phyloP scores from a whole-genome alignment of 306 rosid species.

The Glycine tomentella region DNA sequence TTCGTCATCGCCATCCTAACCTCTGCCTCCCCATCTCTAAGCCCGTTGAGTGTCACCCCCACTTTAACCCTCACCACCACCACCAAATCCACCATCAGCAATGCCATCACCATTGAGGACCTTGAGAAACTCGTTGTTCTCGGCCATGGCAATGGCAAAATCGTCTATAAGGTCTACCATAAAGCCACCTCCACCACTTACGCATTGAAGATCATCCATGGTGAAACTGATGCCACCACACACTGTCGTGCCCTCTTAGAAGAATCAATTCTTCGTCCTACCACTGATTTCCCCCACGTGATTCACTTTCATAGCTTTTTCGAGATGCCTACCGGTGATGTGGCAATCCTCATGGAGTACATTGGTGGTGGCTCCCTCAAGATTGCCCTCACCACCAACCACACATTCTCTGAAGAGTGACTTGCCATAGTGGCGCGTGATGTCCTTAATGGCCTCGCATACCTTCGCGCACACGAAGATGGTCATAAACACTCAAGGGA shows the following conservation, averaged over 20 bases:
- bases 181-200: constrained; percentile 50
- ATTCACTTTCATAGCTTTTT: constrained; percentile 57
- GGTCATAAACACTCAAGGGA: constrained; percentile 57
- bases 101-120: constrained; percentile 48
- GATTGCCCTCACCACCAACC: not conserved
- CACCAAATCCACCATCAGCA: not conserved
- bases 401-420: constrained; percentile 57
- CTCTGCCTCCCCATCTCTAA: constrained; percentile 54
- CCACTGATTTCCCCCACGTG: constrained; percentile 59
- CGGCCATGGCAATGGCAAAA: constrained; percentile 76
- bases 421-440: constrained; percentile 61
- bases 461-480: constrained; percentile 78
- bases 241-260: constrained; percentile 56
- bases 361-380: constrained; percentile 67
- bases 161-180: constrained; percentile 72
- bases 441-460: constrained; percentile 66
- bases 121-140: constrained; percentile 64
- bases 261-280: constrained; percentile 67
- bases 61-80: too few relatives aligned
- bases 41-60: constrained; percentile 20
- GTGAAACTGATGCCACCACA: constrained; percentile 2
- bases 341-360: constrained; percentile 76
- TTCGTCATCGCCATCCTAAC: constrained; percentile 60
- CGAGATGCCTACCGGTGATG: constrained; percentile 69
- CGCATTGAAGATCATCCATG: constrained; percentile 64